These are phyloP conservation scores for Alternaria conjuncta DNA, from an alignment of 2,329 filamentous ascomycete genomes.

Conservation along the genomic window DNA sequence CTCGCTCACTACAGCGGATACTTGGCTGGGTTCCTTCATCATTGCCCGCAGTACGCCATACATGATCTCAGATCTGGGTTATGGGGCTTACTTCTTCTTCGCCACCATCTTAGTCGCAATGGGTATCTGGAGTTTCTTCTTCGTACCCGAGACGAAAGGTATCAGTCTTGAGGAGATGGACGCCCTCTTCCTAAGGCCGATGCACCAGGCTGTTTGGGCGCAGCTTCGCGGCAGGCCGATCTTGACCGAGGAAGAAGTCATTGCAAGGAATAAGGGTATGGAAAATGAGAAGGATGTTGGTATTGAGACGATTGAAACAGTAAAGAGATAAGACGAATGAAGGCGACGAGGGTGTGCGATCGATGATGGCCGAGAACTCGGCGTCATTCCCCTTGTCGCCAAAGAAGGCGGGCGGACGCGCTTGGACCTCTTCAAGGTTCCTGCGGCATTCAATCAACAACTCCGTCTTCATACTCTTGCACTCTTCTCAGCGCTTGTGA, in stretches of 20 bases:
- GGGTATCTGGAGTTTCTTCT: constrained; percentile 43
- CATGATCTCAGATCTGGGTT: constrained; percentile 47
- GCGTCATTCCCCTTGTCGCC: background rate
- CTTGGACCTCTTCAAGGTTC: background rate
- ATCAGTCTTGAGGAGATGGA: constrained; percentile 43
- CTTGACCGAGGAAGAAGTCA: constrained; percentile 20
- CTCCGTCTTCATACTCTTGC: background rate
- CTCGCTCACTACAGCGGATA: constrained; percentile 48
- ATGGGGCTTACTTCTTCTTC: constrained; percentile 51
- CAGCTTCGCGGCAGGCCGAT: constrained; percentile 33
- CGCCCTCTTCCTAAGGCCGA: constrained; percentile 34
- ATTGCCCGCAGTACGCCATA: constrained; percentile 49
- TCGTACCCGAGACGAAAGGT: constrained; percentile 43
- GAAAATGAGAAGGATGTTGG: constrained; percentile 26
- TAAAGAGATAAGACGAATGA: constrained; percentile 9
- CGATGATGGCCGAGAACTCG: background rate
- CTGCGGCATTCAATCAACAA: background rate
- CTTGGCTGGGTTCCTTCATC: constrained; percentile 51
- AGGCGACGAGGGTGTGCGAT: background rate
- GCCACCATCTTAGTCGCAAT: constrained; percentile 36
- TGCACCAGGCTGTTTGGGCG: constrained; percentile 41
- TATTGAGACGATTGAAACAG: constrained; percentile 26
- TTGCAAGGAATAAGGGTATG: constrained; percentile 24
- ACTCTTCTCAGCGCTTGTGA: background rate
- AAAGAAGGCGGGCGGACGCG: background rate